These are phyloP conservation scores for Eimeria necatrix DNA, from an alignment of 169 alveolate species.

Conservation along the genomic window DNA sequence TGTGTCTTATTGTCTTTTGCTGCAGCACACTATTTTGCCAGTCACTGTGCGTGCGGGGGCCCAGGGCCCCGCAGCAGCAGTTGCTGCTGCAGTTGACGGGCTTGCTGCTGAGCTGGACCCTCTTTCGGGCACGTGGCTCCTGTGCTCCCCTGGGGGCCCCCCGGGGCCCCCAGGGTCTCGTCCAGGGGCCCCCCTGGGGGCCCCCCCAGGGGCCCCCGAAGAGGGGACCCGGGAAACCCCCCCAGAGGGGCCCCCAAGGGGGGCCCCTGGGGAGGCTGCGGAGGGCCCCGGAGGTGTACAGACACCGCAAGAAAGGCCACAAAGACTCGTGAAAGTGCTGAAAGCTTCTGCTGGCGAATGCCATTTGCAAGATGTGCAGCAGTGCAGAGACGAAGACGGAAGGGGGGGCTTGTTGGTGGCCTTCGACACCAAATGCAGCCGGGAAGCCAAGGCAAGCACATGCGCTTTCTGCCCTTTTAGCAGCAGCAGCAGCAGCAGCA, in stretches of 20 bases:
- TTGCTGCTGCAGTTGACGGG: slow-evolving; percentile 50
- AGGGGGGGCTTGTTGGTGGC: slow-evolving; percentile 22
- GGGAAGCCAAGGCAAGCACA: neutral
- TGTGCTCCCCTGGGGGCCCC: neutral
- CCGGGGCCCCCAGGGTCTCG: neutral
- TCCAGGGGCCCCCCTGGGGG: neutral
- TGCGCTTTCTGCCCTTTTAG: no score
- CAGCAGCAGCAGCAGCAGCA: no score
- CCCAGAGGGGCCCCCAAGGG: neutral
- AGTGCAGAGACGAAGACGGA: neutral
- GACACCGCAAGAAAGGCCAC: neutral
- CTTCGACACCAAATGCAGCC: neutral
- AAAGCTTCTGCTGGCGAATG: slow-evolving; percentile 41
- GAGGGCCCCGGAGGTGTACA: neutral
- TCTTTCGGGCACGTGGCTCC: slow-evolving; percentile 15
- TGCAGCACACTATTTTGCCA: slow-evolving; percentile 30
- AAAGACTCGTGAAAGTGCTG: neutral
- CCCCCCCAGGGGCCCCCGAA: neutral
- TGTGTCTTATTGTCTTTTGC: neutral
- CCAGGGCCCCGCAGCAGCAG: slow-evolving; percentile 55
- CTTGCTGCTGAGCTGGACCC: neutral
- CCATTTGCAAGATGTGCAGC: slow-evolving; percentile 16
- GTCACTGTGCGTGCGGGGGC: slow-evolving; percentile 13
- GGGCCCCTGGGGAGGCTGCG: slow-evolving; percentile 9
- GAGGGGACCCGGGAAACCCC: neutral